Percentiles rank a stretch among this genome's conserved stretches.
Evolutionary conservation across 306 rosid genomes (phyloP).

Genomic region (Prunus mira): DNA sequence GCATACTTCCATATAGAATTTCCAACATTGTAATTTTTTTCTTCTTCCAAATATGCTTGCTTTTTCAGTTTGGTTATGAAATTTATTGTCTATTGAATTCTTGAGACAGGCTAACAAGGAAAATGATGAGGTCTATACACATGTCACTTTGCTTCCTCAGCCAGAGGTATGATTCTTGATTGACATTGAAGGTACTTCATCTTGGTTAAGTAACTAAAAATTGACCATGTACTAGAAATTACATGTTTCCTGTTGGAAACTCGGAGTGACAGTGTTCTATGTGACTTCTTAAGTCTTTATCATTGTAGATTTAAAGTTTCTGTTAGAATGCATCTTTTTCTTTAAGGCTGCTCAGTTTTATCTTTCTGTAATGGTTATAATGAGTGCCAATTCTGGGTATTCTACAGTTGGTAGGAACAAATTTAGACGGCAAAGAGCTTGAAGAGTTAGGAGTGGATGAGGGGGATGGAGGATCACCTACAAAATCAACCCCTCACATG

Average conservation of each 20-base stretch:
- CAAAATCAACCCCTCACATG: slow-evolving; percentile 93
- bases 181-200: not conserved
- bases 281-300: slow-evolving; percentile 16
- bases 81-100: slow-evolving; percentile 11
- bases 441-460: slow-evolving; percentile 61
- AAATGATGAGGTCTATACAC: slow-evolving; percentile 95
- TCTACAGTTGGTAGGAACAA: slow-evolving; percentile 56
- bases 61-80: slow-evolving; percentile 11
- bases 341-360: slow-evolving; percentile 6
- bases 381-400: slow-evolving; percentile 19
- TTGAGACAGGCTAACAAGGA: slow-evolving; percentile 81
- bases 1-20: slow-evolving; percentile 18
- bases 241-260: slow-evolving; percentile 8
- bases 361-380: slow-evolving; percentile 5
- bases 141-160: slow-evolving; percentile 76
- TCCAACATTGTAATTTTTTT: not conserved
- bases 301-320: slow-evolving; percentile 16
- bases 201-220: not conserved
- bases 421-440: slow-evolving; percentile 56
- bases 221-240: not conserved
- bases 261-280: not conserved
- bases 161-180: slow-evolving; percentile 59
- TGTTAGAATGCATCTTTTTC: slow-evolving; percentile 17
- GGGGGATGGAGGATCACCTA: slow-evolving; percentile 65
- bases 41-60: slow-evolving; percentile 5